Evolutionary conservation across 768 basidiomycete genomes (phyloP).

Genomic region (Tylopilus plumbeoviolaceoides): DNA sequence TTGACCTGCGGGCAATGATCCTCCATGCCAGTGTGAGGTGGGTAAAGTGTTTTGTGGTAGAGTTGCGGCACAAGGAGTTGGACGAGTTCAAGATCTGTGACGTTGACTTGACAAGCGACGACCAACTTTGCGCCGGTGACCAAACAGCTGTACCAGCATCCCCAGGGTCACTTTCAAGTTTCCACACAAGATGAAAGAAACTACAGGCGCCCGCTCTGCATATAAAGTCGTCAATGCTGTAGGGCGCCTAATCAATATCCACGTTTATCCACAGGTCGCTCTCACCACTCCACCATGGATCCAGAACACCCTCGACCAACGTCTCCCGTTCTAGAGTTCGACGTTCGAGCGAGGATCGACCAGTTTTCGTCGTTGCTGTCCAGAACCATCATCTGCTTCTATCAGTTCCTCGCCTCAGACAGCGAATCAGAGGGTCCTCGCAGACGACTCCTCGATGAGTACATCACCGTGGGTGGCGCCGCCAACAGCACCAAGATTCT

Average conservation of each 20-base stretch:
- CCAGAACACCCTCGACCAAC: not conserved
- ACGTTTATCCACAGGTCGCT: not conserved
- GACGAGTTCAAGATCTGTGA: not conserved
- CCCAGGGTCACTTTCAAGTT: not conserved
- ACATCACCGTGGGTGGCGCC: constrained; percentile 26
- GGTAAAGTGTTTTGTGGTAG: no score
- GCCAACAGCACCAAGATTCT: constrained; percentile 24
- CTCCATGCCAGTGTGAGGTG: no score
- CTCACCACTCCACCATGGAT: constrained; percentile 9
- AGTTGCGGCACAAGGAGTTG: not conserved
- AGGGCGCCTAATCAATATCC: not conserved
- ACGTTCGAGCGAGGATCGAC: constrained; percentile 23
- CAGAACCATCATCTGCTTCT: constrained; percentile 25
- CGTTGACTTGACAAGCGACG: not conserved
- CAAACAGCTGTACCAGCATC: not conserved
- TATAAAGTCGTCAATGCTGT: constrained; percentile 5
- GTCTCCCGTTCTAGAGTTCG: constrained; percentile 6
- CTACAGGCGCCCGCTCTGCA: constrained; percentile 6
- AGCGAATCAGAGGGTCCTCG: constrained; percentile 20
- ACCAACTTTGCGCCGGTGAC: not conserved
- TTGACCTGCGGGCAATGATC: no score
- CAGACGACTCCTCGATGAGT: constrained; percentile 22
- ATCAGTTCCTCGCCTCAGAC: constrained; percentile 27
- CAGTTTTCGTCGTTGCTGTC: constrained; percentile 18
- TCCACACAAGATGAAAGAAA: not conserved